Base-by-base conservation (phyloP, 83 land plant species). In the Picea abies region DNA sequence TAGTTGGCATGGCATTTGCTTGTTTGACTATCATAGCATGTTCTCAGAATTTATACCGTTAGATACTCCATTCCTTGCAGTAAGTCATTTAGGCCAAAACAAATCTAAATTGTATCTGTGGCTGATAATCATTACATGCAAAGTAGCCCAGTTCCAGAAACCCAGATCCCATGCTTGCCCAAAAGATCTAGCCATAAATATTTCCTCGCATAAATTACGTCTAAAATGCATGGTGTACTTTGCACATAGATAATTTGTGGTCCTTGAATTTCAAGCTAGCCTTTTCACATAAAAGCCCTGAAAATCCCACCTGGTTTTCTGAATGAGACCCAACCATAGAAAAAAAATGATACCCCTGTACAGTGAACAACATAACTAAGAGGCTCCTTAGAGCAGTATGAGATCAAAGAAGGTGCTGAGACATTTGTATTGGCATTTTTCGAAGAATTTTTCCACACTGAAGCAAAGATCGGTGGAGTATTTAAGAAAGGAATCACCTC, bases 321-420 rank as follows among this genome's bases (percentile, higher is more conserved):
- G 32, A 76, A 76, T 12, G 25, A 49, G 19, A 52, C 60, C 1
- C 56, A 72, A 72, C 10, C 20, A 32, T 15, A 10, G 7, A 72
- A 12, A 72, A n/a, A 41, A 22, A 39, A 12, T 37, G 76, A 72
- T 5, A 72, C 25, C 52, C n/a, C 20, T 72, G 14, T 72, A 72
- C 76, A 44, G 76, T 41, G 37, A 76, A 76, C 23, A 72, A 5
- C 56, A 72, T 72, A 25, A 76, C 15, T 76, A n/a, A 19, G 76
- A 72, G 14, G 23, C 56, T 72, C 52, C 49, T 52, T 71, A 5
- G 9, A 41, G 78, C 49, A 19, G 52, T 76, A 22, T 23, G 25
- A 29, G 47, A 76, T 22, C 49, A 72, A 76, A 76, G 60, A 71
- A 49, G 23, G 32, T 8, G 14, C 14, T 52, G 56, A 52, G 11